These are phyloP conservation scores for Populus trichocarpa DNA, from an alignment of 441 rosid species.

Conservation along the genomic window DNA sequence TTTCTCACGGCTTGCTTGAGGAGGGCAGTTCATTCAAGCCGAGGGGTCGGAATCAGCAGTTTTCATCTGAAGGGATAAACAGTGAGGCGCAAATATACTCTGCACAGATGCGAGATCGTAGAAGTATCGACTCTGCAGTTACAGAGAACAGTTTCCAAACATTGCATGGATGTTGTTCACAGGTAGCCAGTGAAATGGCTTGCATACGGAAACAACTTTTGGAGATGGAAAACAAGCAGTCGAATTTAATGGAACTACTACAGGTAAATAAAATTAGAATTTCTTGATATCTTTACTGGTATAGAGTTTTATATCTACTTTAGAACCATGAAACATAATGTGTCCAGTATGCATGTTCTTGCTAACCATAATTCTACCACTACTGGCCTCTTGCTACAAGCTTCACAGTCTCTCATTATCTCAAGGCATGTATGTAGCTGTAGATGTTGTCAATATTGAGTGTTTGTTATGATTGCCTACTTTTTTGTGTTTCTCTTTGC, in stretches of 20 bases:
- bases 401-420: too few species aligned
- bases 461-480: too few species aligned
- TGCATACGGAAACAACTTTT: slow-evolving; percentile 70
- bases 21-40: slow-evolving; percentile 39
- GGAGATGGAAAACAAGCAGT: slow-evolving; percentile 74
- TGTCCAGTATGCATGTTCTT: not conserved
- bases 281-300: not conserved
- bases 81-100: slow-evolving; percentile 43
- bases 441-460: too few species aligned
- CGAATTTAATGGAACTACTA: slow-evolving; percentile 62
- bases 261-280: slow-evolving; percentile 48
- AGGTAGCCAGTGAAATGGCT: slow-evolving; percentile 58
- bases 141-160: slow-evolving; percentile 58
- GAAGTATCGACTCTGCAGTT: slow-evolving; percentile 68
- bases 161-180: slow-evolving; percentile 53
- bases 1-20: slow-evolving; percentile 42
- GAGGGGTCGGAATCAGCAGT: slow-evolving; percentile 37
- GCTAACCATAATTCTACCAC: not conserved
- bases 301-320: not conserved
- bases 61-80: slow-evolving; percentile 41
- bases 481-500: not conserved
- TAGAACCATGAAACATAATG: not conserved
- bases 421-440: too few species aligned
- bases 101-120: slow-evolving; percentile 47
- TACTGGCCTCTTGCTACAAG: not conserved